A percentile compares a stretch with the other conserved stretches of the same genome.
These are phyloP conservation scores for Akanthomyces lecanii DNA, from an alignment of 2,329 filamentous ascomycete genomes.

Conservation along the genomic window DNA sequence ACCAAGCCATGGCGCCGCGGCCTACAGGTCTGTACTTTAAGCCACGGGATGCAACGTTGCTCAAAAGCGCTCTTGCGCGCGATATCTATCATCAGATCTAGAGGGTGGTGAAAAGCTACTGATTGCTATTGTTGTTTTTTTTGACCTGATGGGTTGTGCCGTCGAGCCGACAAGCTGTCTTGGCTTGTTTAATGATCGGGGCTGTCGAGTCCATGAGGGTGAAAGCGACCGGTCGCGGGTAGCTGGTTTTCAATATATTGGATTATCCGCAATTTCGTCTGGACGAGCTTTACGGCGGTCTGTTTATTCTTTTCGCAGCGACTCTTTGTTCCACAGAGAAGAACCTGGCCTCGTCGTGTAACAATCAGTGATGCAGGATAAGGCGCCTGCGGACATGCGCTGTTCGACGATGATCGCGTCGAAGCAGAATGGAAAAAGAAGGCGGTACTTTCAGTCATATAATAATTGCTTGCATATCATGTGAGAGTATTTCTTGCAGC, in stretches of 20 bases:
- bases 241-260: background rate
- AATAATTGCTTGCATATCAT: no score
- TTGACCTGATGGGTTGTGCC: background rate
- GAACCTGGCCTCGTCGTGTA: no score
- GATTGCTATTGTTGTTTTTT: background rate
- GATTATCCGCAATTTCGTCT: background rate
- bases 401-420: no score
- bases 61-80: background rate
- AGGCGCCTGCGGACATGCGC: no score
- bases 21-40: constrained; percentile 9
- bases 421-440: no score
- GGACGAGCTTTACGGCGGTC: background rate
- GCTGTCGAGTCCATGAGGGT: background rate
- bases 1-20: constrained; percentile 11
- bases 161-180: background rate
- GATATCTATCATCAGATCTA: background rate
- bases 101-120: background rate
- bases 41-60: background rate
- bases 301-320: background rate
- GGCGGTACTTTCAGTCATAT: no score
- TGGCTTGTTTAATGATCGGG: no score
- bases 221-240: background rate
- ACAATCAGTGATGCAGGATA: no score
- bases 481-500: background rate
- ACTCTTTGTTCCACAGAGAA: background rate